Conservation (phyloP, 2,329 filamentous ascomycete species). For the Tolypocladium capitatum region DNA sequence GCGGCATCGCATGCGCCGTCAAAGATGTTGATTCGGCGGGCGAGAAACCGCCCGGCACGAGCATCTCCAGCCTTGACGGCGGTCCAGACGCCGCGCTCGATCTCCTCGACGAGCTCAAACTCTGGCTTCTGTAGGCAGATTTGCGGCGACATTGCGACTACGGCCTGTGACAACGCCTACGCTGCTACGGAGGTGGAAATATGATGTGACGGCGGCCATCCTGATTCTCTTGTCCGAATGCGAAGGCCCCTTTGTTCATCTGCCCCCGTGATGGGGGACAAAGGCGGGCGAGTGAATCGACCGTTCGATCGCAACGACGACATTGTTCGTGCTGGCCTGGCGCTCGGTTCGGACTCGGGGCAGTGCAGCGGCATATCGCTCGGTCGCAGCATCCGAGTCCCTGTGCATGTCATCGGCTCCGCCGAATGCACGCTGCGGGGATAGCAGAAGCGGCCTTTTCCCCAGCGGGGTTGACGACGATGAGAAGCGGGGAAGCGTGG, state of each 20-base stretch:
- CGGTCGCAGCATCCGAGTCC: background rate
- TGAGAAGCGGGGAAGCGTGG: too few species aligned
- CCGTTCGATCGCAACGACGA: background rate
- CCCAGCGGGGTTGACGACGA: background rate
- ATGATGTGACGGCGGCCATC: background rate
- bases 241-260: background rate
- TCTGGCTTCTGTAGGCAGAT: constrained; percentile 3
- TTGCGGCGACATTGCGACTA: background rate
- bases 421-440: too few species aligned
- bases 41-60: constrained; percentile 21
- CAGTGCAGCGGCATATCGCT: background rate
- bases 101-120: constrained; percentile 17
- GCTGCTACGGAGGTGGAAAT: background rate
- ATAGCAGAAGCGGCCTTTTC: background rate
- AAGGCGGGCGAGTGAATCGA: background rate
- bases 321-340: background rate
- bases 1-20: constrained; percentile 1
- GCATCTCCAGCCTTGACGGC: constrained; percentile 14
- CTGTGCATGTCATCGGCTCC: background rate
- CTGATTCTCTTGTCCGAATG: too few species aligned
- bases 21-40: constrained; percentile 10
- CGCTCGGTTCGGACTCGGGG: background rate
- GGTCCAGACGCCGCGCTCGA: constrained; percentile 17
- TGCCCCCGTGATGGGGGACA: background rate
- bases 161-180: background rate